These are phyloP conservation scores for Aspergillus jensenii DNA, from an alignment of 2,329 filamentous ascomycete genomes.

Conservation along the genomic window DNA sequence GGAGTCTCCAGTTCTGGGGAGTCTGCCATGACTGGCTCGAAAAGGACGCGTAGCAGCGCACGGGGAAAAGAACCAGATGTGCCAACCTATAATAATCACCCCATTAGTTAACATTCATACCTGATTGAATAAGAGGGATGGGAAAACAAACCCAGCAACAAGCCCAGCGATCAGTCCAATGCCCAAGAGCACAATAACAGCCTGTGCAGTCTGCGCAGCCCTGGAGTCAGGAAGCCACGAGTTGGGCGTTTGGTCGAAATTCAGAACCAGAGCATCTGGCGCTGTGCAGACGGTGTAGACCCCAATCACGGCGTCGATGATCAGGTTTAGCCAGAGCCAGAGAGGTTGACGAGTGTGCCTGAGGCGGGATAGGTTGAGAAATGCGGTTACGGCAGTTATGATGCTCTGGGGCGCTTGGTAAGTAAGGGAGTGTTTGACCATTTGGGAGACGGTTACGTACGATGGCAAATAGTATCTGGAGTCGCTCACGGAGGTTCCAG, in stretches of 20 bases:
- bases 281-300: neutral
- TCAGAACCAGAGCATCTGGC: neutral
- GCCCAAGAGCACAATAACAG: neutral
- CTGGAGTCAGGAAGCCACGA: conserved; percentile 6
- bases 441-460: neutral
- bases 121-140: neutral
- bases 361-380: conserved; percentile 5
- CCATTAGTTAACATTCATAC: neutral
- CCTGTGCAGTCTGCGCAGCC: neutral
- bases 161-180: neutral
- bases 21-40: neutral
- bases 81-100: neutral
- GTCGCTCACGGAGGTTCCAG: neutral
- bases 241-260: neutral
- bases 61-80: neutral
- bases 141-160: conserved; percentile 4
- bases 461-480: neutral
- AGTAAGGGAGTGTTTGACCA: neutral
- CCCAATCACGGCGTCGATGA: conserved; percentile 1
- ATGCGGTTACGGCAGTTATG: neutral
- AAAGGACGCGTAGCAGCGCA: neutral
- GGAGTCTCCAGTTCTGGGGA: conserved; percentile 1
- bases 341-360: neutral
- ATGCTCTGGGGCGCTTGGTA: neutral
- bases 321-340: neutral